phyloP scores from a whole-genome alignment of 2,329 filamentous ascomycete species.

The Epichloe sp. region DNA sequence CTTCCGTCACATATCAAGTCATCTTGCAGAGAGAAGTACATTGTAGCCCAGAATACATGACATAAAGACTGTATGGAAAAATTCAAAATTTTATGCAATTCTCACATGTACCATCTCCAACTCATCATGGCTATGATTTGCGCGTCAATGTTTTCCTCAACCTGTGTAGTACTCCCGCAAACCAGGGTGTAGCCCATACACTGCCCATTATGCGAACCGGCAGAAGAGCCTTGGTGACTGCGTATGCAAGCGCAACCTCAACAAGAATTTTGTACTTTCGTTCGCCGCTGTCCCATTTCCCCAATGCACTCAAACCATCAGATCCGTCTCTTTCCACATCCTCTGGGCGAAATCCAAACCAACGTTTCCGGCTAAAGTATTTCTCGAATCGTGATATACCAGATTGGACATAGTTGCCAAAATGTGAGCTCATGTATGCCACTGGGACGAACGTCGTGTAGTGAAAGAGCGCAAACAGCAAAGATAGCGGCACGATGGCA shows the following conservation, averaged over 20 bases:
- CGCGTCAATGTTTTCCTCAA: conserved; percentile 18
- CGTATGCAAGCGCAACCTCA: conserved; percentile 77
- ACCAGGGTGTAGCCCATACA: conserved; percentile 86
- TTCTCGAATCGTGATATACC: conserved; percentile 62
- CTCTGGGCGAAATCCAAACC: conserved; percentile 51
- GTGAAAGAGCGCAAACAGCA: conserved; percentile 66
- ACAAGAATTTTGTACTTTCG: conserved; percentile 43
- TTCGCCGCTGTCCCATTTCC: conserved; percentile 26
- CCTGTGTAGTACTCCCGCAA: conserved; percentile 54
- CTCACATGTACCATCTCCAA: background rate
- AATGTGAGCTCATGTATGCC: conserved; percentile 34
- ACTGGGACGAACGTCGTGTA: conserved; percentile 62
- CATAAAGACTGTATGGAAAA: conserved; percentile 2
- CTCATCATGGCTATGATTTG: conserved; percentile 11
- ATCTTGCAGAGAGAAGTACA: background rate
- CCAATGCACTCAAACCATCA: conserved; percentile 16
- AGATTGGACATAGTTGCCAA: conserved; percentile 38
- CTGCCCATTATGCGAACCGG: conserved; percentile 65
- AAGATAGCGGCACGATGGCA: conserved; percentile 66
- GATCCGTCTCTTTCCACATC: conserved; percentile 8
- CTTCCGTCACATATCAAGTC: background rate
- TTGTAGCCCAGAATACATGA: background rate
- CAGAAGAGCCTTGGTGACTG: conserved; percentile 74
- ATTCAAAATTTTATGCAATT: background rate
- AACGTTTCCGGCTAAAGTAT: conserved; percentile 68